Conservation (phyloP, 805 yeast species). For the Saccharomycopsis synnaedendra region DNA sequence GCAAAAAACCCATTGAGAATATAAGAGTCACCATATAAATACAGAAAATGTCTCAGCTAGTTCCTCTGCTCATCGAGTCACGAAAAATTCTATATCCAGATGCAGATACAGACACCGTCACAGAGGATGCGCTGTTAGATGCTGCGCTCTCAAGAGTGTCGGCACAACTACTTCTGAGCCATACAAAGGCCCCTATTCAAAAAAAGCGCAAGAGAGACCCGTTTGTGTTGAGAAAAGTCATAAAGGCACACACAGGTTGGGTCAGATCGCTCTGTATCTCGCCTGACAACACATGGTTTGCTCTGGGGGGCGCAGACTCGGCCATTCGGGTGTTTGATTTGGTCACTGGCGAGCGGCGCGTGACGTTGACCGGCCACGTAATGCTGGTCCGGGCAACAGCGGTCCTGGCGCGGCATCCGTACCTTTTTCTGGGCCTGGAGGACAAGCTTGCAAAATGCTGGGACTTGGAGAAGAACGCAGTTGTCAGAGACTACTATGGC, state of each 20-base stretch:
- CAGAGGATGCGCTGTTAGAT: background rate
- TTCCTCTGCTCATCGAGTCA: no score
- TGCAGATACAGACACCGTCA: background rate
- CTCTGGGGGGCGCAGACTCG: constrained; percentile 81
- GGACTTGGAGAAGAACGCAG: constrained; percentile 83
- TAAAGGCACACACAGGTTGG: constrained; percentile 92
- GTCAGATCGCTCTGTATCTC: constrained; percentile 74
- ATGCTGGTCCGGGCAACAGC: constrained; percentile 78
- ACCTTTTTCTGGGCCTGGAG: constrained; percentile 84
- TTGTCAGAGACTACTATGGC: constrained; percentile 84
- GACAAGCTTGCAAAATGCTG: constrained; percentile 90
- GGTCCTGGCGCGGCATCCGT: constrained; percentile 69
- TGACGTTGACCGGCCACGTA: constrained; percentile 81
- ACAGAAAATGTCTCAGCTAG: no score
- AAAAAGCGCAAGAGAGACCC: constrained; percentile 10
- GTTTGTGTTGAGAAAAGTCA: constrained; percentile 35
- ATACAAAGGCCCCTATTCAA: constrained; percentile 1
- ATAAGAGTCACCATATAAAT: no score
- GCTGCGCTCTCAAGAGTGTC: background rate
- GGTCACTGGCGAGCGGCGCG: constrained; percentile 53
- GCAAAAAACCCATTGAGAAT: no score
- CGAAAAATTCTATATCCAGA: no score
- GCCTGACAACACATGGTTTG: constrained; percentile 85
- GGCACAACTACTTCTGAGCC: constrained; percentile 1
- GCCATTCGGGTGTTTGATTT: constrained; percentile 90